phyloP scores from a whole-genome alignment of 2,329 filamentous ascomycete species.

The Fusarium sp. region DNA sequence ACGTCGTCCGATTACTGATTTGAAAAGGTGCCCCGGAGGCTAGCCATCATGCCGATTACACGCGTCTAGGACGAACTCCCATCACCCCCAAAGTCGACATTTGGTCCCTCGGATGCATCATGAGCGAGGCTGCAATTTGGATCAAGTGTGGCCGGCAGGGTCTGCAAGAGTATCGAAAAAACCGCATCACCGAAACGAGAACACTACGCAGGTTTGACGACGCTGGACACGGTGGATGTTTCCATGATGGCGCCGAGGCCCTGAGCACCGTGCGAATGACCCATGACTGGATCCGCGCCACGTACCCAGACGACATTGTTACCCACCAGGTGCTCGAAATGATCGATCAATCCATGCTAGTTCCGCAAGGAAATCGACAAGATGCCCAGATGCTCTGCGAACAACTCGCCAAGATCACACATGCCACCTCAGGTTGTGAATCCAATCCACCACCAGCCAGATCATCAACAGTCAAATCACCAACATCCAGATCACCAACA shows the following conservation, averaged over 20 bases:
- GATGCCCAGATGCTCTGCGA: neutral
- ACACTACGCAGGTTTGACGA: neutral
- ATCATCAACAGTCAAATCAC: neutral
- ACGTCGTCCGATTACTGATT: no score
- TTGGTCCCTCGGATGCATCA: constrained; percentile 7
- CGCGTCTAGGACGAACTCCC: neutral
- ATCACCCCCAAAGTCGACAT: constrained; percentile 11
- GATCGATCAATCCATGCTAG: neutral
- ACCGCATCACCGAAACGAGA: neutral
- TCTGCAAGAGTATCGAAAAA: neutral
- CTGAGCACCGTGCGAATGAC: neutral
- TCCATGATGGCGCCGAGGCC: constrained; percentile 1
- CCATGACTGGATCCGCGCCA: neutral
- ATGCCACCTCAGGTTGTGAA: no score
- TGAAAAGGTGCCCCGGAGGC: constrained; percentile 8
- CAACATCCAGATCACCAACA: neutral
- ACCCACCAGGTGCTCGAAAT: neutral
- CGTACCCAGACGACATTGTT: neutral
- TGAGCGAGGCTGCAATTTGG: constrained; percentile 14
- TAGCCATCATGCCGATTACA: constrained; percentile 1
- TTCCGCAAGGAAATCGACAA: neutral
- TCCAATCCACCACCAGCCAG: neutral
- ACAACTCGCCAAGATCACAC: neutral
- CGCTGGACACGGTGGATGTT: constrained; percentile 5
- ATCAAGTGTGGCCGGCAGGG: neutral